These are phyloP conservation scores for Shiraia bambusicola DNA, from an alignment of 2,329 filamentous ascomycete species.

Conservation along the genomic window DNA sequence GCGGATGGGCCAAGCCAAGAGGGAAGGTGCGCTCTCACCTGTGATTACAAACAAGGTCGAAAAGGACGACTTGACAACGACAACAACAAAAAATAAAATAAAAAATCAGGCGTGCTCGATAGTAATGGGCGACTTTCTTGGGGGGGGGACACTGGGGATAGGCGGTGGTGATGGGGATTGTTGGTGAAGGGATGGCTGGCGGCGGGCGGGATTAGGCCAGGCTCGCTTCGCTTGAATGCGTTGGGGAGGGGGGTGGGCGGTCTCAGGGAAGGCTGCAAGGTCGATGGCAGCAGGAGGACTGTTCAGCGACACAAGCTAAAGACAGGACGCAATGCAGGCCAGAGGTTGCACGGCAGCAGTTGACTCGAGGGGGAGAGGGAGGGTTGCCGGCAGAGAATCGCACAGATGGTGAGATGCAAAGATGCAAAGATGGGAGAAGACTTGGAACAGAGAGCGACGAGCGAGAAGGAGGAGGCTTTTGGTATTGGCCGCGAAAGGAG, in stretches of 20 bases:
- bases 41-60: conserved; percentile 21
- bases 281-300: conserved; percentile 21
- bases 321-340: conserved; percentile 20
- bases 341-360: conserved; percentile 29
- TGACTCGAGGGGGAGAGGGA: no score
- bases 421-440: conserved; percentile 2
- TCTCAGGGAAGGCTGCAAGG: conserved; percentile 32
- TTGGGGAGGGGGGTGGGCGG: no score
- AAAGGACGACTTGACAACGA: no score
- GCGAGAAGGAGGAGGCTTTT: conserved; percentile 15
- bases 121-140: conserved; percentile 1
- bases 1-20: conserved; percentile 6
- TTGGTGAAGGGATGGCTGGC: conserved; percentile 32
- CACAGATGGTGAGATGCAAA: conserved; percentile 8
- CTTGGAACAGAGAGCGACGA: conserved; percentile 16
- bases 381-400: conserved; percentile 16
- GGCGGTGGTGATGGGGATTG: conserved; percentile 9
- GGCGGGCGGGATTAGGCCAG: conserved; percentile 26
- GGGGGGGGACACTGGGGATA: conserved; percentile 5
- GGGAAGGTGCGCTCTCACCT: conserved; percentile 28
- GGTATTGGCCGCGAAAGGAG: conserved; percentile 23
- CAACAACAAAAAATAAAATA: no score
- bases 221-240: conserved; percentile 30
- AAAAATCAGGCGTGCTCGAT: not conserved
- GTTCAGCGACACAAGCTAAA: conserved; percentile 26